Evolutionary conservation across 495 filamentous ascomycete species (phyloP), one percentile per base, ranked within the genome.

Genomic region (Parmelia sp.): DNA sequence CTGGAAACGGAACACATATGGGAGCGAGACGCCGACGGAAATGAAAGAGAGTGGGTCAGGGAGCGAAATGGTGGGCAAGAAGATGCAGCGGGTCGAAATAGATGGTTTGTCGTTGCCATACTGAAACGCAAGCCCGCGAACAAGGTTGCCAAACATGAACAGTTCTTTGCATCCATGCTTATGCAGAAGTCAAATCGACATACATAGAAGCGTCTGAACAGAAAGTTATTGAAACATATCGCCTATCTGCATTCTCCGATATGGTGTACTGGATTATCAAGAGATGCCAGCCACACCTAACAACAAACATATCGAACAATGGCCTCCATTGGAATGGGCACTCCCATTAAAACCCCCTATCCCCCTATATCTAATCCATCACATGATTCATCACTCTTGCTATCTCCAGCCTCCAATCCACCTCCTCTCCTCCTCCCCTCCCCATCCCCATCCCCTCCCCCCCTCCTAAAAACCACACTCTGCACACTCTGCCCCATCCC

Each of bases 401-500:
- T 21, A 4, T 8, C 42, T 45, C 42, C 21, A 45, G 0, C 42
- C 2, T 9, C n/a, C 42, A 14, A 44, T 4, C 40, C 40, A 21
- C 40, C 2, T 21, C 17, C 40, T 44, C 17, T 3, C 17, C 17
- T 21, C 39, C 39, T 6, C 9, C n/a, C 45, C 15, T 10, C 6
- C 42, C 42, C 42, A n/a, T 17, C n/a, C 45, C 45, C 45, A n/a
- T n/a, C 14, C 60, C 62, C 60, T 27, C 55, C 45, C 21, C 42
- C 59, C 70, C 69, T 74, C 64, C 27, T 71, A 60, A 96, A 94
- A 74, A 90, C 91, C 57, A 96, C 72, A 62, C 86, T 95, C 69
- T 85, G 90, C 47, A 97, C 90, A 0, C 87, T 88, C 77, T 96
- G 97, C 68, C 87, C 82, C 57, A 95, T 83, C 65, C 78, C 79